Evolutionary conservation across 305 asterid species (phyloP), one percentile per base, ranked within the genome.

Genomic region (Plantago coronopus): DNA sequence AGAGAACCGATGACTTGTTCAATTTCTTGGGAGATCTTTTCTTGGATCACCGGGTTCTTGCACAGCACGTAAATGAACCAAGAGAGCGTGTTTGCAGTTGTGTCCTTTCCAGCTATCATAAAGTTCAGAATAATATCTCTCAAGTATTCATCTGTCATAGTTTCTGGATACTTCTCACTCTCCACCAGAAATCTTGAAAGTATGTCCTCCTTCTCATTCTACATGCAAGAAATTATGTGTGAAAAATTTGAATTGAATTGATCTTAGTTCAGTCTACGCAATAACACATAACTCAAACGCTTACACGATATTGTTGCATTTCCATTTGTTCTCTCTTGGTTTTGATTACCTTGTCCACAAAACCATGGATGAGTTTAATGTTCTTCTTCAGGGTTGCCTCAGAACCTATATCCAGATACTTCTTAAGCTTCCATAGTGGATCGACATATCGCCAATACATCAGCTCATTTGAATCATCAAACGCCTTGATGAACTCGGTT

Each of bases 51-150:
- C 0, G 93, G 88, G 54, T 81, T 75, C 80, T 75, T 80, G 81
- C 89, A 81, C 7, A 88, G 77, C 54, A 72, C 54, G 48, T 79
- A 85, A 63, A 85, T 67, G 69, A 88, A 85, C 96, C 96, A 88
- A 48, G 93, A 78, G n/a, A 88, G 89, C 44, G 95, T 81, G 77
- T 80, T 83, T 10, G 95, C 89, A 1, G 90, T 81, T 14, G 79
- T 68, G 69, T 85, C 95, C 76, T 85, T 85, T 25, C 95, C 95
- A 22, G 96, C 95, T 50, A 83, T 70, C 72, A 88, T 74, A 69
- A 85, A 88, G 38, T 70, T 88, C 47, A 85, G 79, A 61, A 85
- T 83, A 16, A 85, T 82, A 58, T 88, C 95, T 64, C 91, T 76
- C 57, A 88, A 73, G 69, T 88, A 81, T 48, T 64, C 68, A 75